These are phyloP conservation scores for Fusarium piperis DNA, from an alignment of 2,329 filamentous ascomycete species.

Conservation along the genomic window DNA sequence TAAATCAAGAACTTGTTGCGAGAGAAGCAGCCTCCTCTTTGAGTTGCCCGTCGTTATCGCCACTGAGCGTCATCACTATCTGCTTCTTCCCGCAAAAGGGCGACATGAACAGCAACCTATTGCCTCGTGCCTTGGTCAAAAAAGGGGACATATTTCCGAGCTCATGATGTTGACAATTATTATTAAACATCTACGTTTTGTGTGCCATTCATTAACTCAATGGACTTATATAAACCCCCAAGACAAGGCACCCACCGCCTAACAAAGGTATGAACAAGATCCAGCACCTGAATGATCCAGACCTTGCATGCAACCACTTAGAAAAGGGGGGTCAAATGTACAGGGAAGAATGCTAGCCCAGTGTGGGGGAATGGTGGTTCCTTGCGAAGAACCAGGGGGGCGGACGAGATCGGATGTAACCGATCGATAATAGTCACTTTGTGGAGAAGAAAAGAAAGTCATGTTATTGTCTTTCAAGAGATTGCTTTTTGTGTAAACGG, in stretches of 20 bases:
- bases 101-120: constrained; percentile 82
- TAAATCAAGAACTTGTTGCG: constrained; percentile 69
- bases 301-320: not conserved
- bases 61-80: constrained; percentile 92
- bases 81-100: constrained; percentile 83
- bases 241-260: not conserved
- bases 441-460: not conserved
- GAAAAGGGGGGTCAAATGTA: not conserved
- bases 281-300: not conserved
- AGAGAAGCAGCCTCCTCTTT: constrained; percentile 47
- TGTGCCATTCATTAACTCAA: not conserved
- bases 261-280: not conserved
- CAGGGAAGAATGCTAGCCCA: not conserved
- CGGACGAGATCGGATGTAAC: constrained; percentile 24
- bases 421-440: constrained; percentile 4
- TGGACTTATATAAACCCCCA: not conserved
- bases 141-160: constrained; percentile 70
- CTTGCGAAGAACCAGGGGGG: not conserved
- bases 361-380: not conserved
- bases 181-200: not conserved
- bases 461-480: not conserved
- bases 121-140: constrained; percentile 89
- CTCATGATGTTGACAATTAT: not conserved
- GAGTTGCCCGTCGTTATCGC: constrained; percentile 88
- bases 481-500: not conserved